Evolutionary conservation across 495 filamentous ascomycete genomes (phyloP).

Genomic region (Talaromyces stipitatus): DNA sequence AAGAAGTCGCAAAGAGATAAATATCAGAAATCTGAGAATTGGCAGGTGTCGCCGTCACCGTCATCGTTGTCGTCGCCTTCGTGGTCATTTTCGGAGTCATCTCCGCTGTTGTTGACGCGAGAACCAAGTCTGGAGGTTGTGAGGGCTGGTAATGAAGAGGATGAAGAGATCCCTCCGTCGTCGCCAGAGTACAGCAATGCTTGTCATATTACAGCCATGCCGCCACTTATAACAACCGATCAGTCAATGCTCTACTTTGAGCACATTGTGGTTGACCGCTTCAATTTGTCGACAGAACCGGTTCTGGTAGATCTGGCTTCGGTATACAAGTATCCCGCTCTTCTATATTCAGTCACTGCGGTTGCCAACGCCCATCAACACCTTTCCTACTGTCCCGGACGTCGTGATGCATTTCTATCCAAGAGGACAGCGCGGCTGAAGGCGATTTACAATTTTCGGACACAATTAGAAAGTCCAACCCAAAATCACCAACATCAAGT

Average conservation of each 20-base stretch:
- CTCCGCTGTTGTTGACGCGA: neutral
- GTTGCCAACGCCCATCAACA: conserved; percentile 22
- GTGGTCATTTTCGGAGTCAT: neutral
- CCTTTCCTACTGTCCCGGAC: conserved; percentile 17
- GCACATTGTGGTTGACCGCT: conserved; percentile 19
- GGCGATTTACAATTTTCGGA: conserved; percentile 20
- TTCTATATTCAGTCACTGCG: conserved; percentile 17
- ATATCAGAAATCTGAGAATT: conserved; percentile 4
- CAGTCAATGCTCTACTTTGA: conserved; percentile 22
- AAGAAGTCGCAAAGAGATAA: neutral
- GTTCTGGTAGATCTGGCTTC: conserved; percentile 14
- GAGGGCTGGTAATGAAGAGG: neutral
- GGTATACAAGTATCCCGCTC: conserved; percentile 16
- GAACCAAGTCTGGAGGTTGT: neutral
- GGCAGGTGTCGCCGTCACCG: conserved; percentile 10
- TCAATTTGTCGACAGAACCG: conserved; percentile 18
- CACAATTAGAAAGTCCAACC: conserved; percentile 11
- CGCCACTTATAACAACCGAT: conserved; percentile 6
- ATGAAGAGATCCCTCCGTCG: neutral
- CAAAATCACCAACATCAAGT: conserved; percentile 10
- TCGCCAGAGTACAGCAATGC: neutral
- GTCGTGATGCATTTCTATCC: conserved; percentile 12
- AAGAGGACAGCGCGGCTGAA: conserved; percentile 21
- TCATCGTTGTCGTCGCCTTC: neutral
- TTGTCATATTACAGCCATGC: neutral